Percentiles rank a stretch among this genome's conserved stretches.
These are phyloP conservation scores for Cryptosporidium bovis DNA, from an alignment of 169 alveolate species.

Conservation along the genomic window DNA sequence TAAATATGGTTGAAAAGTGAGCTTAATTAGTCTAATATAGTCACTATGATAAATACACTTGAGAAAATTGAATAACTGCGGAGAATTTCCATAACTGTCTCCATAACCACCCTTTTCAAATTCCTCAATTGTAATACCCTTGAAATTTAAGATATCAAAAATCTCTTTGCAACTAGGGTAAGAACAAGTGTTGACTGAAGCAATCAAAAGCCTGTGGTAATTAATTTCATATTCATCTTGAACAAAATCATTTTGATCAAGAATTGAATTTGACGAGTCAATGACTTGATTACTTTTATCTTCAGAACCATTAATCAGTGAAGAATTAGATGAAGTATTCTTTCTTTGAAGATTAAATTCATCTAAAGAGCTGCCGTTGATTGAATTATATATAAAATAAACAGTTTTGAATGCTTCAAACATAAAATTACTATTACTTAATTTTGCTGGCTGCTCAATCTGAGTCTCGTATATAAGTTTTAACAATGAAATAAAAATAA, in stretches of 20 bases:
- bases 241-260: conserved; percentile 8
- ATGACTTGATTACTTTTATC: background rate
- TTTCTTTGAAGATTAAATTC: conserved; percentile 39
- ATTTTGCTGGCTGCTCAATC: conserved; percentile 1
- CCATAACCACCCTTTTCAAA: background rate
- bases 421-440: background rate
- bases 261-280: background rate
- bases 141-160: conserved; percentile 10
- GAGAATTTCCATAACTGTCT: background rate
- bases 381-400: conserved; percentile 12
- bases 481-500: conserved; percentile 17
- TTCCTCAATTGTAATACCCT: background rate
- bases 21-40: conserved; percentile 4
- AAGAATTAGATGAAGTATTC: conserved; percentile 10
- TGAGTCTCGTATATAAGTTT: conserved; percentile 23
- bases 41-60: conserved; percentile 1
- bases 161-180: conserved; percentile 52
- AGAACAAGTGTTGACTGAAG: conserved; percentile 5
- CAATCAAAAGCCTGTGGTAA: conserved; percentile 46
- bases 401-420: conserved; percentile 62
- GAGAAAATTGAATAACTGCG: background rate
- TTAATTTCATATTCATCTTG: conserved; percentile 71
- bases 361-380: background rate
- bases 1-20: conserved; percentile 39
- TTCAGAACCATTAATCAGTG: background rate